Evolutionary conservation across 345 rosid species (phyloP).

Genomic region (Angophora floribunda): DNA sequence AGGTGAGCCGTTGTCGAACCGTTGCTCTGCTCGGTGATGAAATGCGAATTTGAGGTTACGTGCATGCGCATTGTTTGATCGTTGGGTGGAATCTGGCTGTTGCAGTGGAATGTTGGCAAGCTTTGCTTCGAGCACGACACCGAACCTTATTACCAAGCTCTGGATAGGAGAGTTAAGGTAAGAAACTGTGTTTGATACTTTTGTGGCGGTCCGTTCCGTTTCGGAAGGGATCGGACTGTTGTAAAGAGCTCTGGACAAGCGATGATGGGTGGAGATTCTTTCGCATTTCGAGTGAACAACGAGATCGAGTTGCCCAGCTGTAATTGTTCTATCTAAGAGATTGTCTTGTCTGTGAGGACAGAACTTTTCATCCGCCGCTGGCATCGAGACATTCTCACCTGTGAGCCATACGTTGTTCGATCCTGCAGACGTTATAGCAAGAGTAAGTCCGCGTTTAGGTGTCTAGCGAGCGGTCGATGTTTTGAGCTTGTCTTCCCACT

Average conservation of each 20-base stretch:
- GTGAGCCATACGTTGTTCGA: constrained; percentile 86
- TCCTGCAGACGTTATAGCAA: constrained; percentile 56
- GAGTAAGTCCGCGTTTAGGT: constrained; percentile 23
- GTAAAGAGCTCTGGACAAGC: not conserved
- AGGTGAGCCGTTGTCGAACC: constrained; percentile 16
- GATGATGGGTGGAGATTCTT: not conserved
- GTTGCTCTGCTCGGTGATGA: not conserved
- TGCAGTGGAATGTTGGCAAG: constrained; percentile 67
- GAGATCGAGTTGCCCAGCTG: not conserved
- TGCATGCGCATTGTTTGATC: not conserved
- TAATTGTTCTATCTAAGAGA: not conserved
- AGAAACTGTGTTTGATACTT: not conserved
- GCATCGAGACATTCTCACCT: constrained; percentile 76
- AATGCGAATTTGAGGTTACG: not conserved
- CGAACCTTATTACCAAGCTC: constrained; percentile 78
- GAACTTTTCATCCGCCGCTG: constrained; percentile 53
- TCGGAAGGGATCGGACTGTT: not conserved
- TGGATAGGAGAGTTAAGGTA: constrained; percentile 69
- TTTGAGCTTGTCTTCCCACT: not conserved
- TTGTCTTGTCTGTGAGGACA: constrained; percentile 8
- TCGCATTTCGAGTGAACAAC: not conserved
- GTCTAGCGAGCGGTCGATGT: not conserved
- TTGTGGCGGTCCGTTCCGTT: not conserved
- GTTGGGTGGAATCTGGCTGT: not conserved
- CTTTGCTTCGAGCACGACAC: constrained; percentile 88